Evolutionary conservation across 1,139 yeast genomes (phyloP), one percentile per base, ranked within the genome.

Genomic region (Nakaseomyces sp.): DNA sequence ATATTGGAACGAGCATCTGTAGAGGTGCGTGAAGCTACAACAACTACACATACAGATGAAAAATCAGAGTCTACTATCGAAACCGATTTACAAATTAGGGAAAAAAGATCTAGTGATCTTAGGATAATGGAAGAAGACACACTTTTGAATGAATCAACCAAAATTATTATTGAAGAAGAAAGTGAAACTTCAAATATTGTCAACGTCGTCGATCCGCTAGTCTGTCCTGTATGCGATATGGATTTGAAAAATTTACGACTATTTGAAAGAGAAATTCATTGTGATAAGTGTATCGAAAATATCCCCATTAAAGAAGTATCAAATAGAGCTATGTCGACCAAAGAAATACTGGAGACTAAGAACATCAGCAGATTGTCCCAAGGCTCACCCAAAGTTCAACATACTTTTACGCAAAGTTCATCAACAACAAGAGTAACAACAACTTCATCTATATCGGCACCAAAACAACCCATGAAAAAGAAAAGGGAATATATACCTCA

Each of bases 181-280:
- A 44, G 19, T 42, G 55, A 25, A 28, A 44, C 16, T 43, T 31
- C 16, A 28, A 43, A 22, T 20, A 37, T 8, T n/a, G 37, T 13
- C 29, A 39, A 17, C 47, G 45, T 12, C 45, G 19, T 43, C 25
- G 45, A 43, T 17, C 35, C 54, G 13, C 50, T 61, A 2, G 17
- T 32, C 2, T 79, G 85, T 50, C 85, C 84, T 0, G 58, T 79
- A 2, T 79, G 85, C 50, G 47, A 49, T 3, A 44, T 58, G 2
- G 60, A 68, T 37, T 48, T 79, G 15, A 60, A 68, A 1, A 45
- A 47, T 1, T 56, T 72, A 8, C 52, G 65, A 2, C 46, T 77
- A 4, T 65, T 67, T 18, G 68, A 67, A 32, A 63, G 84, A 37
- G 73, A 71, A 9, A 63, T 66, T n/a, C 88, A 81, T 55, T 83